phyloP scores from a whole-genome alignment of 2,329 filamentous ascomycete species.

The Laburnicola sp. region DNA sequence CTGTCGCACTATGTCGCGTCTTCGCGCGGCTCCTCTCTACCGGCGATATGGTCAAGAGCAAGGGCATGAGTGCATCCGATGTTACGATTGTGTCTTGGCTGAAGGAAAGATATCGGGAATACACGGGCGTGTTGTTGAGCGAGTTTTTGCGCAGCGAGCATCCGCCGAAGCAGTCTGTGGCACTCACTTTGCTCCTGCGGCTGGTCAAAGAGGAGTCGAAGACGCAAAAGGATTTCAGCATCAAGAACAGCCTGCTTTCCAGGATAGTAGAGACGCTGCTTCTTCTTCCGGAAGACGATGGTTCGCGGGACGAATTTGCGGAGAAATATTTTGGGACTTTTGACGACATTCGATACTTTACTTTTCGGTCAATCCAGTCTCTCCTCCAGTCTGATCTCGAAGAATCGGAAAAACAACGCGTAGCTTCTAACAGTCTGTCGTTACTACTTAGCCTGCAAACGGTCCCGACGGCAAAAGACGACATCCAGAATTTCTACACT shows the following conservation, averaged over 20 bases:
- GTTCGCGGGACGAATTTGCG: constrained; percentile 71
- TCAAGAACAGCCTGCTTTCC: constrained; percentile 68
- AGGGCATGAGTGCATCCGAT: constrained; percentile 71
- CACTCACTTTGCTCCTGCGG: constrained; percentile 79
- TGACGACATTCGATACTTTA: constrained; percentile 83
- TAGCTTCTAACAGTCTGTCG: constrained; percentile 59
- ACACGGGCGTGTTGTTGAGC: constrained; percentile 63
- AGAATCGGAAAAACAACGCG: constrained; percentile 23
- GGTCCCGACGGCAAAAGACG: constrained; percentile 67
- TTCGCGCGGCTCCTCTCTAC: constrained; percentile 80
- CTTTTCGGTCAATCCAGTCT: constrained; percentile 72
- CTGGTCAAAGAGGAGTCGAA: constrained; percentile 73
- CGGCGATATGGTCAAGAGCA: constrained; percentile 69
- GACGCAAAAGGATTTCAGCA: constrained; percentile 58
- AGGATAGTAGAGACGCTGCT: constrained; percentile 67
- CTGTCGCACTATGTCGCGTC: constrained; percentile 80
- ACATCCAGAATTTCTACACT: constrained; percentile 71
- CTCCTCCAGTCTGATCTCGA: constrained; percentile 38
- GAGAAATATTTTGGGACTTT: constrained; percentile 77
- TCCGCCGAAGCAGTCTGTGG: constrained; percentile 65
- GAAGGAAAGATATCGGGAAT: constrained; percentile 72
- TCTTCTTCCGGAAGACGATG: constrained; percentile 58
- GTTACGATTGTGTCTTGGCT: constrained; percentile 76
- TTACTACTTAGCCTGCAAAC: constrained; percentile 69
- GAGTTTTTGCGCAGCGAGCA: constrained; percentile 63